Base-by-base conservation (phyloP, 345 rosid species). In the Mangifera indica region DNA sequence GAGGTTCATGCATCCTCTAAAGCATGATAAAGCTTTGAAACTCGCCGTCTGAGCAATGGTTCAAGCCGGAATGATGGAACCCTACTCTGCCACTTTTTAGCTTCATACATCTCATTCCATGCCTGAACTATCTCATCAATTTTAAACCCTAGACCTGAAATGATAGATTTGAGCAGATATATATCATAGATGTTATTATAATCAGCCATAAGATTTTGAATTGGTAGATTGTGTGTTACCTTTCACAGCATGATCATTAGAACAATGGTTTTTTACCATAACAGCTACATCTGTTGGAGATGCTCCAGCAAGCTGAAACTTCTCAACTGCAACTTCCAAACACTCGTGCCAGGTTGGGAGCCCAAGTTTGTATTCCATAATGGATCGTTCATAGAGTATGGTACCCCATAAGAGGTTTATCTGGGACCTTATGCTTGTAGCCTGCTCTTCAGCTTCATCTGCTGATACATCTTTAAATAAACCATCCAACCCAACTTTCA, bases 101-200 rank as follows among this genome's bases (percentile, higher is more conserved):
- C 97, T 77, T 88, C 92, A 72, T 77, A 63, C 91, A 92, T 86
- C 79, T 94, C 95, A 66, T 89, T 84, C 88, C 84, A 89, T 80
- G 97, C 93, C 72, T 87, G 83, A 69, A 88, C 67, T 66, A 89
- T 89, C 81, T 90, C 98, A 63, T 87, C 90, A 60, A 87, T 79
- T 74, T 79, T 87, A 74, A 88, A 82, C 45, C 84, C 89, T 37
- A 87, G 64, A 76, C 89, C 95, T 92, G 92, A 80, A 58, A 75
- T 59, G 13, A 73, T 14, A 56, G 26, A 71, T 48, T 55, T 54
- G 26, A 52, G 17, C 66, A 70, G 42, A 74, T 45, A 59, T 21
- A 48, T 48, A 70, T 58, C 72, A 60, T 26, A 14, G 10, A 66
- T 26, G 57, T 64, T 2, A 53, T 60, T 70, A 34, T 21, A 52